phyloP scores from a whole-genome alignment of 2,329 filamentous ascomycete genomes.

The Coniella vitis region DNA sequence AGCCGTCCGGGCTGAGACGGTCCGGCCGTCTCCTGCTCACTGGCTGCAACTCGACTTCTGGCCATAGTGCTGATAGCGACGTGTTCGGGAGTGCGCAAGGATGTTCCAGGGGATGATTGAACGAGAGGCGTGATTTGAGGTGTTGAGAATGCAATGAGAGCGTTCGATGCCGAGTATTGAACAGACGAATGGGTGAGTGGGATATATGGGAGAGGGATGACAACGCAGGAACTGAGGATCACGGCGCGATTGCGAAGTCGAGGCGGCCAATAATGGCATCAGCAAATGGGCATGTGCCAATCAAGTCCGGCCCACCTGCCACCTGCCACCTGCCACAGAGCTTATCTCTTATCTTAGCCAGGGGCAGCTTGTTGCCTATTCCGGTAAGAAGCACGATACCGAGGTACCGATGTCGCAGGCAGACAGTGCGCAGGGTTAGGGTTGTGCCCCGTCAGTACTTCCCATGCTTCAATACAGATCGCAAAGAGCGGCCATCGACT shows the following conservation, averaged over 20 bases:
- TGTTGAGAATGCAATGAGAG: background rate
- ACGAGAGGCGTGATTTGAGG: background rate
- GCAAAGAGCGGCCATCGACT: too few relatives aligned
- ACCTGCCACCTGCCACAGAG: background rate
- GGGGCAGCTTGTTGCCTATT: background rate
- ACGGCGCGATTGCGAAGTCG: background rate
- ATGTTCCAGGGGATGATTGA: background rate
- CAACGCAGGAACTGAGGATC: background rate
- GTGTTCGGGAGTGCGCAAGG: background rate
- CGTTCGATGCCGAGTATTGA: too few relatives aligned
- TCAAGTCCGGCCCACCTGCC: too few relatives aligned
- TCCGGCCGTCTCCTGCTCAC: background rate
- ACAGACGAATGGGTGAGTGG: background rate
- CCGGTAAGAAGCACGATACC: background rate
- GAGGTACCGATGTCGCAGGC: background rate
- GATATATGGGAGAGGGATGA: background rate
- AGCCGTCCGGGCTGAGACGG: background rate
- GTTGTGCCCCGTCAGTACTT: too few relatives aligned
- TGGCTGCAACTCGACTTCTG: background rate
- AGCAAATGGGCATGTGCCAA: background rate
- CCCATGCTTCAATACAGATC: too few relatives aligned
- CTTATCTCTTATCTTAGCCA: conserved; percentile 1
- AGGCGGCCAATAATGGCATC: background rate
- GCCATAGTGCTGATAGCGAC: background rate
- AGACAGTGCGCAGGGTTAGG: background rate